A percentile compares a stretch with the other conserved stretches of the same genome.
phyloP scores from a whole-genome alignment of 441 rosid species.

The Euphorbia corollata region DNA sequence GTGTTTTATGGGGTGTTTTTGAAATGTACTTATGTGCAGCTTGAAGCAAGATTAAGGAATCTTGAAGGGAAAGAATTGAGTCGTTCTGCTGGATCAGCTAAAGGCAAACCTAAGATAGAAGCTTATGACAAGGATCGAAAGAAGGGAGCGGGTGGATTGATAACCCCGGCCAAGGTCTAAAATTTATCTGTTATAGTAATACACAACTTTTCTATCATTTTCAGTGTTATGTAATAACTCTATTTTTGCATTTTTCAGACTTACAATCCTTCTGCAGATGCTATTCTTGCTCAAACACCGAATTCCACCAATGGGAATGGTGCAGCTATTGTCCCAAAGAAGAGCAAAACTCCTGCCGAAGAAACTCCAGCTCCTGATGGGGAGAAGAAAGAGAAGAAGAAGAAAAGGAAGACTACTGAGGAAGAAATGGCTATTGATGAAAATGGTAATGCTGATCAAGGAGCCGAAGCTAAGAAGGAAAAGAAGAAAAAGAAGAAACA shows the following conservation, averaged over 20 bases:
- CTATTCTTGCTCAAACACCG: conserved; percentile 42
- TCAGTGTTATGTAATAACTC: background rate
- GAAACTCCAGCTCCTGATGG: conserved; percentile 20
- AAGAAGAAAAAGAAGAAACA: conserved; percentile 57
- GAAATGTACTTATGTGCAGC: conserved; percentile 31
- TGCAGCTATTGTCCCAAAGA: conserved; percentile 22
- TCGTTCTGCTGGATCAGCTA: conserved; percentile 68
- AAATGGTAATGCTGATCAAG: conserved; percentile 26
- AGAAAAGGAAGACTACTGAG: conserved; percentile 31
- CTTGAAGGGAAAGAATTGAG: conserved; percentile 78
- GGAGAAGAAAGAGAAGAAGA: conserved; percentile 23
- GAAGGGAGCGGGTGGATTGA: conserved; percentile 54
- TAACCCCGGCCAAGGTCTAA: conserved; percentile 72
- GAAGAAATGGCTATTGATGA: conserved; percentile 21
- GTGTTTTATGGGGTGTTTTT: background rate
- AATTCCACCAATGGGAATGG: conserved; percentile 22
- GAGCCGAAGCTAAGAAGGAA: conserved; percentile 29
- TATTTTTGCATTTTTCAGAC: conserved; percentile 35
- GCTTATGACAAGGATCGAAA: conserved; percentile 73
- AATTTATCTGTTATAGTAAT: background rate
- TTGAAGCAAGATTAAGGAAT: conserved; percentile 65
- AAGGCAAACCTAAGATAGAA: conserved; percentile 90
- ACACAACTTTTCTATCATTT: background rate
- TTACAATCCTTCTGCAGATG: conserved; percentile 70
- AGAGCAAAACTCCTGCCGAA: conserved; percentile 23